These are phyloP conservation scores for Emergomyces africanus DNA, from an alignment of 2,329 filamentous ascomycete genomes.

Conservation along the genomic window DNA sequence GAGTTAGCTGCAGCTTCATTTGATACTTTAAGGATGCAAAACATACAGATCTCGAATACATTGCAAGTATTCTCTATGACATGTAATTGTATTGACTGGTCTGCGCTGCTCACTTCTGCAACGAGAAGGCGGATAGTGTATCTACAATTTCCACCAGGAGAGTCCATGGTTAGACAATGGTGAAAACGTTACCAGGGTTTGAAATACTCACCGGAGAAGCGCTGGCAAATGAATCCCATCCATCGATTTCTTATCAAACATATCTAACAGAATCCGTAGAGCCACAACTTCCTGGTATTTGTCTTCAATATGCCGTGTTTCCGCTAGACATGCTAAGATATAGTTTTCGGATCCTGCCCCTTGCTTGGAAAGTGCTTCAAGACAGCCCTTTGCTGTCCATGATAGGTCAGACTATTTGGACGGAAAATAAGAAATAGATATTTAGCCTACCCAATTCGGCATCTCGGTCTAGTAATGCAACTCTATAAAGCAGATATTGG, in stretches of 20 bases:
- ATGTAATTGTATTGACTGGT: constrained; percentile 13
- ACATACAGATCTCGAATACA: constrained; percentile 39
- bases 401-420: constrained; percentile 1
- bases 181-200: neutral
- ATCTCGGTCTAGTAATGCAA: constrained; percentile 49
- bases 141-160: constrained; percentile 13
- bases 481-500: constrained; percentile 62
- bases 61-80: constrained; percentile 40
- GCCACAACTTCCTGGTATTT: constrained; percentile 46
- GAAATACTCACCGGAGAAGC: constrained; percentile 44
- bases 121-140: constrained; percentile 36
- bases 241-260: constrained; percentile 37
- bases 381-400: constrained; percentile 45
- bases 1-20: neutral
- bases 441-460: constrained; percentile 33
- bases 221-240: constrained; percentile 47
- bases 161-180: neutral
- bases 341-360: constrained; percentile 46
- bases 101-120: constrained; percentile 27
- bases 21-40: neutral
- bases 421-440: constrained; percentile 7
- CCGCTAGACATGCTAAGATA: constrained; percentile 67
- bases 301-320: constrained; percentile 56
- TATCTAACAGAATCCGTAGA: constrained; percentile 48
- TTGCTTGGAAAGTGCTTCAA: constrained; percentile 46